Evolutionary conservation across 805 yeast species (phyloP).

Genomic region (Metschnikowia reukaufii): DNA sequence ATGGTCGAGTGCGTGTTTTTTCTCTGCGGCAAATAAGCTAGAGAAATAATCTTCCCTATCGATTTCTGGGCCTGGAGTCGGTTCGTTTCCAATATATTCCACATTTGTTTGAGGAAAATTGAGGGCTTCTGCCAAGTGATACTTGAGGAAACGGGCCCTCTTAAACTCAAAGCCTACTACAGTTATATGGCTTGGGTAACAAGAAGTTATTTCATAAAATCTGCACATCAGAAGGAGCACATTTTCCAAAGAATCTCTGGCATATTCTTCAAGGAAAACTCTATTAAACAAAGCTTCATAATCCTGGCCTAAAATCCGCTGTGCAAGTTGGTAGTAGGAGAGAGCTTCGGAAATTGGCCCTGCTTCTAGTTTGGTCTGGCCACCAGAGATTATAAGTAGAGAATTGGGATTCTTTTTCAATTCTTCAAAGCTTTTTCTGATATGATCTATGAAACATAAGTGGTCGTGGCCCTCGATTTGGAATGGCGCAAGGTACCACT

Average conservation of each 20-base stretch:
- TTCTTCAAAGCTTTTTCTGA: conserved; percentile 42
- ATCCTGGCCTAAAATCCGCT: conserved; percentile 22
- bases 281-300: conserved; percentile 16
- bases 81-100: conserved; percentile 58
- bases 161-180: conserved; percentile 79
- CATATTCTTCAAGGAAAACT: conserved; percentile 63
- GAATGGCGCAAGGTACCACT: conserved; percentile 69
- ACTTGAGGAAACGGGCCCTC: conserved; percentile 52
- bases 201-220: conserved; percentile 46
- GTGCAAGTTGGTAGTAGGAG: conserved; percentile 52
- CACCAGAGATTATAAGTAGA: conserved; percentile 59
- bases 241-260: conserved; percentile 80
- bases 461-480: conserved; percentile 73
- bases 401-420: conserved; percentile 31
- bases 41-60: conserved; percentile 42
- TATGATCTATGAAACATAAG: conserved; percentile 61
- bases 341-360: conserved; percentile 61
- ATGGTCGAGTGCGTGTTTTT: conserved; percentile 49
- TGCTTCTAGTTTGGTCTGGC: conserved; percentile 60
- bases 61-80: conserved; percentile 38
- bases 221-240: conserved; percentile 59
- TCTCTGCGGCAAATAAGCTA: conserved; percentile 50
- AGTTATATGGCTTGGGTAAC: conserved; percentile 52
- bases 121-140: conserved; percentile 53
- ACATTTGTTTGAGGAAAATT: conserved; percentile 38